Evolutionary conservation across 2,329 filamentous ascomycete species (phyloP).

Genomic region (Onygena corvina): DNA sequence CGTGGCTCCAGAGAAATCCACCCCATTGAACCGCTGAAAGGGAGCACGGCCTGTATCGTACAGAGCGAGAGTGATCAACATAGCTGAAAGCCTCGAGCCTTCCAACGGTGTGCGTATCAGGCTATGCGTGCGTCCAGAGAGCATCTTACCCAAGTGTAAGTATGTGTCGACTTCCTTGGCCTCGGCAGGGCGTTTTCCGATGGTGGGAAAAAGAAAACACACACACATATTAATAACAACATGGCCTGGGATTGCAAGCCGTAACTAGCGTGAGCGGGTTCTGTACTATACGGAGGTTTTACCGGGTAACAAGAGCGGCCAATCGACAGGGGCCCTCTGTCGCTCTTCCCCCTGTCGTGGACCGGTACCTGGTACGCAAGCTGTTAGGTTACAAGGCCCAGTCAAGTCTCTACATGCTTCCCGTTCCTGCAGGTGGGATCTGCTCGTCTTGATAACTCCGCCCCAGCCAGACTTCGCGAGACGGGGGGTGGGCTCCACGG

Average conservation of each 20-base stretch:
- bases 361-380: constrained; percentile 2
- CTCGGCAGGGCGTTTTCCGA: constrained; percentile 1
- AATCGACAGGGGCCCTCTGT: not conserved
- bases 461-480: constrained; percentile 1
- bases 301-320: not conserved
- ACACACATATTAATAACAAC: constrained; percentile 3
- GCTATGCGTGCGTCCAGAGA: no score
- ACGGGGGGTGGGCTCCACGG: not conserved
- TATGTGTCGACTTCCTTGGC: not conserved
- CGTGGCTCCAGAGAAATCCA: not conserved
- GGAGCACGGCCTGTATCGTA: not conserved
- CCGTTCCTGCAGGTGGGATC: constrained; percentile 6
- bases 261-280: not conserved
- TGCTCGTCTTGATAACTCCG: constrained; percentile 4
- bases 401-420: not conserved
- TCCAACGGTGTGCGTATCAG: no score
- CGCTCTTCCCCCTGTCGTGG: not conserved
- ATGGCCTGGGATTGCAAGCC: not conserved
- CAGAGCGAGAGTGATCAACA: not conserved
- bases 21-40: not conserved
- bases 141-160: no score
- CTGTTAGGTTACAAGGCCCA: no score
- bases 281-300: not conserved
- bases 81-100: not conserved
- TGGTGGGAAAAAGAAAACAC: not conserved